phyloP scores from a whole-genome alignment of 768 basidiomycete genomes.

The Termitomyces sp. region DNA sequence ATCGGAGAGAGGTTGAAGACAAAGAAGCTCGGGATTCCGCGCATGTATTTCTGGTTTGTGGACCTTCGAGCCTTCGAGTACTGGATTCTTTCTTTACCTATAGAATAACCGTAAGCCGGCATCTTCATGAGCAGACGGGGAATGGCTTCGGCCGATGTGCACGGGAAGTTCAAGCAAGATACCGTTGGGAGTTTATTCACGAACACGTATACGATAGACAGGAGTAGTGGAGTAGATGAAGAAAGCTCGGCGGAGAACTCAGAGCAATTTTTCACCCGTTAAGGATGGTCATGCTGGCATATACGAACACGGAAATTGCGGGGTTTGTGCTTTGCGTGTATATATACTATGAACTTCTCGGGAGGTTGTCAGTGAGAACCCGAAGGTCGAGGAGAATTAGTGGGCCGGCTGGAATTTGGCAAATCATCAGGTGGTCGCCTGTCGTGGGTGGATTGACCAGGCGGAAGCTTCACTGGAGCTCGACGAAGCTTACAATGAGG shows the following conservation, averaged over 20 bases:
- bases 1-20: conserved; percentile 5
- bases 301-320: neutral
- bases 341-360: neutral
- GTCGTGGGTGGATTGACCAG: too few species aligned
- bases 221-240: neutral
- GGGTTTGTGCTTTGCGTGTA: neutral
- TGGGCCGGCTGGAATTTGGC: neutral
- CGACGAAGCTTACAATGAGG: neutral
- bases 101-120: neutral
- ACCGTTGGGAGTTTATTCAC: neutral
- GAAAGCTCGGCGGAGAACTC: neutral
- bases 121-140: neutral
- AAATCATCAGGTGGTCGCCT: conserved; percentile 7
- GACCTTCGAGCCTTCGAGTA: neutral
- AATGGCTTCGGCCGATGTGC: conserved; percentile 9
- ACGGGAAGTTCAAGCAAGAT: conserved; percentile 1
- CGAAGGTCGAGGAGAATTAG: conserved; percentile 5
- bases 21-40: neutral
- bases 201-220: conserved; percentile 2
- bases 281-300: neutral
- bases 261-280: neutral
- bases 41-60: neutral
- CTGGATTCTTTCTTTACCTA: neutral
- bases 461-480: neutral
- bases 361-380: conserved; percentile 1